A percentile compares a stretch with the other conserved stretches of the same genome.
Conservation (phyloP, 1,284 basidiomycete species). For the Cutaneotrichosporon sp. region DNA sequence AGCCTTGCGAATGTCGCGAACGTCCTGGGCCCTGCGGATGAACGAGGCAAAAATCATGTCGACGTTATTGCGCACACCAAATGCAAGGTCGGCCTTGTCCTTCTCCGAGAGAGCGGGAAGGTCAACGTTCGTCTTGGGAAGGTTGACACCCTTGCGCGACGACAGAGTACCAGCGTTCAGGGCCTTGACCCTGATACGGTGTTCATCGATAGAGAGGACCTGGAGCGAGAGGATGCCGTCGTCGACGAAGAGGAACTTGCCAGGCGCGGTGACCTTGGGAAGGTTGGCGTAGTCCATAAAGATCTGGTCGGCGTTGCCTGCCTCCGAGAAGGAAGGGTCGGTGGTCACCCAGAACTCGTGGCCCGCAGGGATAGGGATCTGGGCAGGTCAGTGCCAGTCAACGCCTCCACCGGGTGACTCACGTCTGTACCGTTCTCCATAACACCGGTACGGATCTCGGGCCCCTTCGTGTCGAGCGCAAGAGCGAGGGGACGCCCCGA, state of each 20-base stretch:
- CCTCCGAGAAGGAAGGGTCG: conserved; percentile 75
- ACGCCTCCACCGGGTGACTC: conserved; percentile 47
- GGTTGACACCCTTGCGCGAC: conserved; percentile 98
- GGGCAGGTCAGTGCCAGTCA: conserved; percentile 7
- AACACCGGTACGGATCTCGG: conserved; percentile 96
- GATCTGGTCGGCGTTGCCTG: conserved; percentile 76
- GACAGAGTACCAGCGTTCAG: conserved; percentile 91
- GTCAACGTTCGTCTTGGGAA: conserved; percentile 97
- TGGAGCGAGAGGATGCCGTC: conserved; percentile 94
- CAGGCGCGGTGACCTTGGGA: conserved; percentile 89
- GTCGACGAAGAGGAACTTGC: conserved; percentile 96
- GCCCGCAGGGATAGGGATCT: conserved; percentile 82
- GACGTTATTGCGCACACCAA: conserved; percentile 95
- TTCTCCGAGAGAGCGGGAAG: conserved; percentile 96
- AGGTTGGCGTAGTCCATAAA: conserved; percentile 93
- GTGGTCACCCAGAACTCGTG: conserved; percentile 93
- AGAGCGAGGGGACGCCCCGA: conserved; percentile 89
- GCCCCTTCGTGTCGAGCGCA: conserved; percentile 98
- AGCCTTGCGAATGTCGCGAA: conserved; percentile 82
- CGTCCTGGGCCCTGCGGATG: conserved; percentile 89
- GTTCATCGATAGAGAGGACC: conserved; percentile 80
- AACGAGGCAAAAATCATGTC: conserved; percentile 99
- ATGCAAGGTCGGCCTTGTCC: conserved; percentile 91
- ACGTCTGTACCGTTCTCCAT: conserved; percentile 86
- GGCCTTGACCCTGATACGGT: conserved; percentile 78